Base-by-base conservation (phyloP, 257 asterid genomes). In the Solanum clarkiae region DNA sequence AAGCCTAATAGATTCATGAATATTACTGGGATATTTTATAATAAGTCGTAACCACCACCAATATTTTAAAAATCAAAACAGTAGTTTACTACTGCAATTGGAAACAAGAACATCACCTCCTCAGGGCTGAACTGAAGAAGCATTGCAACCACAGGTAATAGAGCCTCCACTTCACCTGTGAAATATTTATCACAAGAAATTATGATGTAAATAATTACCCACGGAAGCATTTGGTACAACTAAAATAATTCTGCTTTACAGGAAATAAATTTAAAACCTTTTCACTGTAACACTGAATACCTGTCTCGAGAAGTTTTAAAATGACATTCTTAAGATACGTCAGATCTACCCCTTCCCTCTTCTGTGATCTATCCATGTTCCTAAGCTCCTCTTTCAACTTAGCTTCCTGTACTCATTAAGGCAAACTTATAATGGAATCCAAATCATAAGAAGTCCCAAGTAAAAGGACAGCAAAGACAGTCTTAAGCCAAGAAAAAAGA, bases 71-170 rank as follows among this genome's bases (percentile, higher is more conserved):
- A 36, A 86, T 47, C 29, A 10, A 26, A 79, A 53, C 7, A 77
- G 63, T 29, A 53, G 65, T 16, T 29, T 1, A 6, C 83, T 26
- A 53, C 66, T 53, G 51, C 54, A 70, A 49, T 40, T 55, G 72
- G 75, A 53, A 62, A 84, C 80, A 80, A 80, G 84, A 83, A 63
- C 54, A 51, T 90, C 88, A 97, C 98, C 98, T 97, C 99, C 40
- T 94, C 98, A 20, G 98, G 99, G 91, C 98, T 97, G 93, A 95
- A 97, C 90, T 97, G 99, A 84, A 97, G 97, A 72, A 97, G 98
- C 98, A 97, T 94, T 82, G 97, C 99, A 65, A 97, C 86, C 79
- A 97, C 99, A 56, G 99, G 98, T 66, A 97, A 93, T 88, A 97
- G 91, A 86, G 98, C 93, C 90, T 93, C 99, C 85, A 95, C 98